Percentiles rank a stretch among this genome's conserved stretches.
phyloP scores from a whole-genome alignment of 2,329 filamentous ascomycete species.

The Calonectria honghensis region DNA sequence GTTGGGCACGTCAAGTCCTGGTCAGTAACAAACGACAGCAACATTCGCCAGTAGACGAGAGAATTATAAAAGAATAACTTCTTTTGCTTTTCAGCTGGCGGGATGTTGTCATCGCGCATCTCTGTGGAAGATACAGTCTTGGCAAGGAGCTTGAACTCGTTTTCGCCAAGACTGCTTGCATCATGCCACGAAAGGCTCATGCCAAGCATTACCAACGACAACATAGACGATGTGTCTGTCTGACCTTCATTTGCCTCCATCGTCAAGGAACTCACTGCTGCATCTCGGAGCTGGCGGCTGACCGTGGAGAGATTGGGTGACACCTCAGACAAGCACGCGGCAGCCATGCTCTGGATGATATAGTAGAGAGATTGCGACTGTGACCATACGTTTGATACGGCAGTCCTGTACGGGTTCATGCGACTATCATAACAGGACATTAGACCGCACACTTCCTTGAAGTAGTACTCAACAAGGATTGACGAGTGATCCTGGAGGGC shows the following conservation, averaged over 20 bases:
- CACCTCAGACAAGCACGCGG: slow-evolving; percentile 74
- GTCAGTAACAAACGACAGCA: slow-evolving; percentile 54
- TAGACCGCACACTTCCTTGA: slow-evolving; percentile 76
- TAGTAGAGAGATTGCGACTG: slow-evolving; percentile 76
- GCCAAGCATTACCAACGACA: slow-evolving; percentile 76
- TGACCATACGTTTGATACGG: slow-evolving; percentile 74
- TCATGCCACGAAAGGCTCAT: slow-evolving; percentile 78
- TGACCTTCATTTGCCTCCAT: slow-evolving; percentile 68
- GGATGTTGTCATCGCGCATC: slow-evolving; percentile 20
- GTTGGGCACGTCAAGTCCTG: slow-evolving; percentile 32
- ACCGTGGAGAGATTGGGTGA: slow-evolving; percentile 68
- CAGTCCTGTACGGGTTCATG: slow-evolving; percentile 76
- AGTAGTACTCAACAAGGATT: slow-evolving; percentile 77
- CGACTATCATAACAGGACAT: slow-evolving; percentile 80
- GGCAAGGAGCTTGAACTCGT: slow-evolving; percentile 47
- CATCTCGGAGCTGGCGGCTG: slow-evolving; percentile 66
- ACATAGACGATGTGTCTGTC: slow-evolving; percentile 71
- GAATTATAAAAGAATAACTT: slow-evolving; percentile 54
- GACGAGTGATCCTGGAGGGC: slow-evolving; percentile 66
- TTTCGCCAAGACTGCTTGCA: slow-evolving; percentile 69
- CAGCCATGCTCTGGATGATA: slow-evolving; percentile 79
- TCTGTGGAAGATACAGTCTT: slow-evolving; percentile 41
- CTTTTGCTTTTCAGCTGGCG: slow-evolving; percentile 49
- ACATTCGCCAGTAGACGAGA: slow-evolving; percentile 54
- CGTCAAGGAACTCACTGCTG: slow-evolving; percentile 70